Conservation (phyloP, 1,284 basidiomycete genomes). For the Rhodotorula glutinis region DNA sequence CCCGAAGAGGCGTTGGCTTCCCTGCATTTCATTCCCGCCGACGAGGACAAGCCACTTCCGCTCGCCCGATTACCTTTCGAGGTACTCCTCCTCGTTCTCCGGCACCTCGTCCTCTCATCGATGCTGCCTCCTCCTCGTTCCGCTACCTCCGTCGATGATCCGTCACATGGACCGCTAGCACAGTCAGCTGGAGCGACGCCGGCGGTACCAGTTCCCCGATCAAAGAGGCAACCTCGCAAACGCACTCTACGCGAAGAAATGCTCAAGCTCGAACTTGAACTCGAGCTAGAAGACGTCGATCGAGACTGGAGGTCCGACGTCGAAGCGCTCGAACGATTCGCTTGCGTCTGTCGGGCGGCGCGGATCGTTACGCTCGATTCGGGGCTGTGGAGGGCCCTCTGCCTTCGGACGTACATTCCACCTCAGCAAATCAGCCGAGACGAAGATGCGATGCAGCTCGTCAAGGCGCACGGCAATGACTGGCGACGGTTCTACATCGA, state of each 20-base stretch:
- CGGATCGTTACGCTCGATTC: constrained; percentile 37
- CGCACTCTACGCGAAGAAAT: constrained; percentile 26
- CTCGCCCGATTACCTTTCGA: constrained; percentile 28
- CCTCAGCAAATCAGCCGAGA: constrained; percentile 37
- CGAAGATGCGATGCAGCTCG: constrained; percentile 13
- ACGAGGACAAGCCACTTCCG: constrained; percentile 28
- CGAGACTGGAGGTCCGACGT: constrained; percentile 34
- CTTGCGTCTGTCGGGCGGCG: constrained; percentile 23
- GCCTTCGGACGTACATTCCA: constrained; percentile 32
- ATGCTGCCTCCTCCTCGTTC: constrained; percentile 26
- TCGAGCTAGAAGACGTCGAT: constrained; percentile 20
- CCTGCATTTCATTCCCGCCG: constrained; percentile 28
- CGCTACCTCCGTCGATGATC: background rate
- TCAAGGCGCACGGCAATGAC: constrained; percentile 35
- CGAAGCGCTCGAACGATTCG: constrained; percentile 38
- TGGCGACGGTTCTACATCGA: constrained; percentile 43
- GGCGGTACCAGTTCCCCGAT: background rate
- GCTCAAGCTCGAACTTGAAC: constrained; percentile 18
- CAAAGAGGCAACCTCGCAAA: constrained; percentile 1
- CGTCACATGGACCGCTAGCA: background rate
- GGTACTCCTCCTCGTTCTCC: constrained; percentile 32
- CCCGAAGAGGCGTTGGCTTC: constrained; percentile 22
- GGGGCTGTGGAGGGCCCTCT: constrained; percentile 27
- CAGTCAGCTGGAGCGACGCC: background rate
- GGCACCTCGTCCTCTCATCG: constrained; percentile 26